phyloP scores from a whole-genome alignment of 169 alveolate genomes.

The Plasmodium gallinaceum region DNA sequence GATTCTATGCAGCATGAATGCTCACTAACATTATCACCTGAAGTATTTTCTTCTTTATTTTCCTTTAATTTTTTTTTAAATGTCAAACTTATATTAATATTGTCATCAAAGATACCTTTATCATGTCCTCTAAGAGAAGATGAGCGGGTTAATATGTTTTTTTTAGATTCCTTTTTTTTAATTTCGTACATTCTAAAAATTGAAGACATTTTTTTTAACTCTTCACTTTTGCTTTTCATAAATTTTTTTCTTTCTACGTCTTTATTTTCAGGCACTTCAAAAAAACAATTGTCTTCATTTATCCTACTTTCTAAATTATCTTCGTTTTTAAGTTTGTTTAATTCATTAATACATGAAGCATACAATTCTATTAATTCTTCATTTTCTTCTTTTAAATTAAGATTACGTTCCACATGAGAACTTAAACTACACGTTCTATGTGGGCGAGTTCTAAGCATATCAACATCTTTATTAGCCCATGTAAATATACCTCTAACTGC shows the following conservation, averaged over 20 bases:
- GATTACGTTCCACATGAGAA: not conserved
- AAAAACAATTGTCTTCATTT: not conserved
- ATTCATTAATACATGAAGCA: slow-evolving; percentile 6
- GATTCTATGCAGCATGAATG: not conserved
- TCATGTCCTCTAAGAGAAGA: not conserved
- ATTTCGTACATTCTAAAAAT: not conserved
- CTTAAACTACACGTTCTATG: not conserved
- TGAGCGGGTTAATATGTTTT: slow-evolving; percentile 3
- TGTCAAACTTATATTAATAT: not conserved
- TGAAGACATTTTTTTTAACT: not conserved
- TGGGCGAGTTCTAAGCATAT: not conserved
- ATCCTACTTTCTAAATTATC: not conserved
- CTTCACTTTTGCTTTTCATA: not conserved
- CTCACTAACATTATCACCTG: not conserved
- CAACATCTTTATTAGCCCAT: slow-evolving; percentile 7
- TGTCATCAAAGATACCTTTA: not conserved
- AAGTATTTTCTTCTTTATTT: not conserved
- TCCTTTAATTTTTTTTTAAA: not conserved
- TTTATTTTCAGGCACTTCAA: not conserved
- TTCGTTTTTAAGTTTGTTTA: not conserved
- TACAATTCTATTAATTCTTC: slow-evolving; percentile 6
- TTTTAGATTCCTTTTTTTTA: not conserved
- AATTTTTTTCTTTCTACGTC: not conserved
- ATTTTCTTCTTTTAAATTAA: not conserved
- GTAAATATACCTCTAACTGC: slow-evolving; percentile 30